These are phyloP conservation scores for Boletus pseudo-olivaceus DNA, from an alignment of 768 basidiomycete species.

Conservation along the genomic window DNA sequence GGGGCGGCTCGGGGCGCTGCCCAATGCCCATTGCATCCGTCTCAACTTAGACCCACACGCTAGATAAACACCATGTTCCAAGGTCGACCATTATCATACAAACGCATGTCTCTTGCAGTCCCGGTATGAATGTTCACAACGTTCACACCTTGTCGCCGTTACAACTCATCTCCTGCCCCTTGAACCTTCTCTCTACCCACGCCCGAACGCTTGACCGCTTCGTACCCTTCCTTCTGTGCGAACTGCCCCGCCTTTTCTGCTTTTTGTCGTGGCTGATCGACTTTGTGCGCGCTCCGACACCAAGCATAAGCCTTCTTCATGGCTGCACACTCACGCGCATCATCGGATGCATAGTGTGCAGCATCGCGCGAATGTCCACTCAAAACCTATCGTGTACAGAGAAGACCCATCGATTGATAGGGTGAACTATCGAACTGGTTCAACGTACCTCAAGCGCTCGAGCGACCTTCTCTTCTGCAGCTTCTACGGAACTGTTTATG, in stretches of 20 bases:
- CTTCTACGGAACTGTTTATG: conserved; percentile 63
- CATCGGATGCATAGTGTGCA: conserved; percentile 23
- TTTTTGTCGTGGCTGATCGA: conserved; percentile 21
- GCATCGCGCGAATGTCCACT: conserved; percentile 34
- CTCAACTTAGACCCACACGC: neutral
- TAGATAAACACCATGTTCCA: neutral
- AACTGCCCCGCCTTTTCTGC: conserved; percentile 25
- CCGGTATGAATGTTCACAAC: neutral
- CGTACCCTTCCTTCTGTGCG: conserved; percentile 2
- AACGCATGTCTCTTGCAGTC: neutral
- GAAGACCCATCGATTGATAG: neutral
- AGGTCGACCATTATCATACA: neutral
- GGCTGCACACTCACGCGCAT: conserved; percentile 19
- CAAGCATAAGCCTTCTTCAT: conserved; percentile 15
- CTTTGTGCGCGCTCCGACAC: conserved; percentile 24
- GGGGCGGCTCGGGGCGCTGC: neutral
- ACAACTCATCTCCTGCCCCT: conserved; percentile 31
- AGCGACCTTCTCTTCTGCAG: conserved; percentile 73
- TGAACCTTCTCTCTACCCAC: conserved; percentile 12
- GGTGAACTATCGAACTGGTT: neutral
- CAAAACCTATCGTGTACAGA: conserved; percentile 30
- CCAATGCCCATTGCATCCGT: neutral
- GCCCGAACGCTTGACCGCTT: conserved; percentile 20
- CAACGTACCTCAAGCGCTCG: conserved; percentile 36
- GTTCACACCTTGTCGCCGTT: neutral